phyloP scores from a whole-genome alignment of 176 grass and related monocot species.

The Cenchrus fungigraminus region DNA sequence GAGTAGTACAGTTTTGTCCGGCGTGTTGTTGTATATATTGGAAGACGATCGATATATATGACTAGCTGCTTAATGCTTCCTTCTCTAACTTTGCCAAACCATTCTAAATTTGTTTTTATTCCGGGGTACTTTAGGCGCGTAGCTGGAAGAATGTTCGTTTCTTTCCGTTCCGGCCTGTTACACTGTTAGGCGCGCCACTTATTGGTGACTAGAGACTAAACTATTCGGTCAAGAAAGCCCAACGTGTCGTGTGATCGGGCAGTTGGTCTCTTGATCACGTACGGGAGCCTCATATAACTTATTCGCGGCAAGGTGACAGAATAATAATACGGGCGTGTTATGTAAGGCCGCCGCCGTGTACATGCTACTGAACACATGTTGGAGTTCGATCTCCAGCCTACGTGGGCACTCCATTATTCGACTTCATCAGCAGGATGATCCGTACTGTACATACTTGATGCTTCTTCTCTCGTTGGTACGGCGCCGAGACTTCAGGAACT shows the following conservation, averaged over 20 bases:
- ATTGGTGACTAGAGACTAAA: neutral
- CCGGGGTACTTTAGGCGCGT: constrained; percentile 11
- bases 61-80: neutral
- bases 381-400: too few relatives aligned
- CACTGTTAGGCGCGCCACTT: constrained; percentile 20
- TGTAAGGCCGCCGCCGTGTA: too few relatives aligned
- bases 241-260: constrained; percentile 22
- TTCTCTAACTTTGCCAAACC: constrained; percentile 32
- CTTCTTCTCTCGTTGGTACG: too few relatives aligned
- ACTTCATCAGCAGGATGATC: too few relatives aligned
- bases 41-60: neutral
- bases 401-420: too few relatives aligned
- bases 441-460: too few relatives aligned
- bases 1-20: constrained; percentile 21
- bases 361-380: too few relatives aligned
- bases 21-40: neutral
- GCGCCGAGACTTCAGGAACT: too few relatives aligned
- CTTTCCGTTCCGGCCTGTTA: neutral
- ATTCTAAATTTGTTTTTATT: neutral
- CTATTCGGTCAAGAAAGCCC: neutral
- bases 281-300: neutral
- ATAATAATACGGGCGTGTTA: too few relatives aligned
- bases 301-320: neutral
- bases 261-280: neutral
- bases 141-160: constrained; percentile 41